A percentile compares a stretch with the other conserved stretches of the same genome.
phyloP scores from a whole-genome alignment of 805 yeast species.

The Candida sithepensis region DNA sequence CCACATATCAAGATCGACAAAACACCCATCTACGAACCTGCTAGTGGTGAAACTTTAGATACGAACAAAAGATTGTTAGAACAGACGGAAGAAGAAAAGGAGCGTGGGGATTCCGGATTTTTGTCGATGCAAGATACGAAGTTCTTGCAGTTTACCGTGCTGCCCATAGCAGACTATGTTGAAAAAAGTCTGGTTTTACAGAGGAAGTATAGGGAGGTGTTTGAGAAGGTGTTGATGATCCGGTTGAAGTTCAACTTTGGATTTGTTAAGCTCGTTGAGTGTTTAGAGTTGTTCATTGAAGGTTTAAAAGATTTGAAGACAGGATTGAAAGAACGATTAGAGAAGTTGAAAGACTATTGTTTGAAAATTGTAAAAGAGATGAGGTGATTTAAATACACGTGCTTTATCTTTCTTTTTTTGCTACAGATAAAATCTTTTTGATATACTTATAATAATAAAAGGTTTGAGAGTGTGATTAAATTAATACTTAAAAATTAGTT shows the following conservation, averaged over 20 bases:
- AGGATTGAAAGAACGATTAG: constrained; percentile 35
- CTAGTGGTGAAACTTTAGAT: constrained; percentile 11
- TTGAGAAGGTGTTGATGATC: constrained; percentile 32
- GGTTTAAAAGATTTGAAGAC: constrained; percentile 22
- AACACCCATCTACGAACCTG: constrained; percentile 12
- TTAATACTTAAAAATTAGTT: not conserved
- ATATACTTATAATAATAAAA: no score
- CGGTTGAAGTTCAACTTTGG: constrained; percentile 39
- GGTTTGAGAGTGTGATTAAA: not conserved
- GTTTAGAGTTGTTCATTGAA: constrained; percentile 18
- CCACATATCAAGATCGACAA: not conserved
- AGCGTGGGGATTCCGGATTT: not conserved
- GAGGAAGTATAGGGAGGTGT: constrained; percentile 31
- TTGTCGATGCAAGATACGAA: not conserved
- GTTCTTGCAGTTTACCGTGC: not conserved
- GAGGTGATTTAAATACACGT: constrained; percentile 2
- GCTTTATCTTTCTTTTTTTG: not conserved
- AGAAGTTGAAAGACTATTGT: constrained; percentile 40
- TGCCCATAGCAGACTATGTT: constrained; percentile 34
- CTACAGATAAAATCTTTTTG: no score
- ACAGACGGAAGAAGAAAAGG: constrained; percentile 8
- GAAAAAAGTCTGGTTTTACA: constrained; percentile 32
- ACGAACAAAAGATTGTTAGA: constrained; percentile 2
- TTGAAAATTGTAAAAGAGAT: constrained; percentile 33
- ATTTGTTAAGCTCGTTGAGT: constrained; percentile 24